Base-by-base conservation (phyloP, 2,329 filamentous ascomycete genomes). In the Penicillium sp. region DNA sequence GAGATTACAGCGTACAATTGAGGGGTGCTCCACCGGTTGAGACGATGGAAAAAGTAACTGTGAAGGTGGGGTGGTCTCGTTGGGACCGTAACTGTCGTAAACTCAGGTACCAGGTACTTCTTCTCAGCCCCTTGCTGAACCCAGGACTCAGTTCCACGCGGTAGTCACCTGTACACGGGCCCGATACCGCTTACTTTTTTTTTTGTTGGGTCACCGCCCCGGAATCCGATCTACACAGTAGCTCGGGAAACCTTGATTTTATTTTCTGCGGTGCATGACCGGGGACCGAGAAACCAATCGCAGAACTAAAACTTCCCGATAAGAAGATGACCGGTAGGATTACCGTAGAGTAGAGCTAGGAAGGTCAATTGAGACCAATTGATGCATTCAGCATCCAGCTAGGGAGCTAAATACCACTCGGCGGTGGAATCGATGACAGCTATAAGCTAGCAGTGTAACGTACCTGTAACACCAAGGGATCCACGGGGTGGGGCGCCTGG, bases 1-100 rank as follows among this genome's bases (percentile, higher is more conserved):
- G 59, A 64, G 50, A 60, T 58, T 64, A 64, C 61, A 63, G 60
- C 61, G 61, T 64, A 64, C 53, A 63, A 60, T 47, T 58, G 54
- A 58, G 61, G 57, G 47, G 52, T 48, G 51, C 42, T 61, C 56
- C 61, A 58, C 53, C 41, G 51, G 58, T 54, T 63, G 60, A 60
- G 58, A 45, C 42, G 44, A 39, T 18, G 16, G 42, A 51, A 49
- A 51, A 50, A 56, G 41, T 36, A 43, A 53, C 28, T 23, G 45
- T 42, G 43, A 49, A 38, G 42, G 47, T 47, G 49, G 54, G 53
- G 56, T 43, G 23, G 44, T 21, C 16, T 50, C 56, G 56, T 58
- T 58, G 56, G 56, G 56, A 54, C 24, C 41, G 29, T 45, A 28
- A 26, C 36, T 38, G 38, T 44, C 4, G 41, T 43, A 42, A 39